Conservation (phyloP, 2,329 filamentous ascomycete genomes). For the Ophiostoma novo-ulmi region DNA sequence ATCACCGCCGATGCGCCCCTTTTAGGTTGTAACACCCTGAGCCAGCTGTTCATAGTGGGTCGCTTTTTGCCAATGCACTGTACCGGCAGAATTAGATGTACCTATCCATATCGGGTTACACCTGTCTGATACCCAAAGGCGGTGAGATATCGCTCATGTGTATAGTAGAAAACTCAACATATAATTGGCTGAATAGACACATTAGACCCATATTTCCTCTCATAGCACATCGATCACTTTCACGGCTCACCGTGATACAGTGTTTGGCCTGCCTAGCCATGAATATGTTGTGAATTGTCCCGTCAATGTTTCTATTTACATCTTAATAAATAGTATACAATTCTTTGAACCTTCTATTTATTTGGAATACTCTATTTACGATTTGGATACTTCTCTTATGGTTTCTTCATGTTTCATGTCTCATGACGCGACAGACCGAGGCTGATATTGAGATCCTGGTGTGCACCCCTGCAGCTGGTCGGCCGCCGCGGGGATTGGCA, state of each 20-base stretch:
- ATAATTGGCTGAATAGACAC: background rate
- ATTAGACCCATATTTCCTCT: background rate
- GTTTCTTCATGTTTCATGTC: background rate
- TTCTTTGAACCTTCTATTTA: background rate
- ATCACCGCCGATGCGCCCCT: conserved; percentile 3
- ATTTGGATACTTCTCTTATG: background rate
- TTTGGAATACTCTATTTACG: background rate
- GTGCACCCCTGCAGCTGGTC: conserved; percentile 50
- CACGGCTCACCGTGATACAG: background rate
- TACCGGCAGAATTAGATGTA: conserved; percentile 14
- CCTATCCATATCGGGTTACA: background rate
- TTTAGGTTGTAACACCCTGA: background rate
- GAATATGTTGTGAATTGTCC: conserved; percentile 18
- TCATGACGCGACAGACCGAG: conserved; percentile 30
- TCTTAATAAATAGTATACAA: background rate
- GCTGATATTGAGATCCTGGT: conserved; percentile 56
- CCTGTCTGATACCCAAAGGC: background rate
- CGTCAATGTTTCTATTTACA: conserved; percentile 17
- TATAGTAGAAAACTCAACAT: background rate
- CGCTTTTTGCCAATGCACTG: conserved; percentile 12
- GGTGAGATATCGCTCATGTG: background rate
- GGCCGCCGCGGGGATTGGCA: conserved; percentile 28
- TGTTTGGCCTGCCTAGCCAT: conserved; percentile 4
- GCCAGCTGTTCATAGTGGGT: conserved; percentile 3
- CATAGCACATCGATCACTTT: background rate